Base-by-base conservation (phyloP, 495 filamentous ascomycete species). In the Aspergillus homomorphus region DNA sequence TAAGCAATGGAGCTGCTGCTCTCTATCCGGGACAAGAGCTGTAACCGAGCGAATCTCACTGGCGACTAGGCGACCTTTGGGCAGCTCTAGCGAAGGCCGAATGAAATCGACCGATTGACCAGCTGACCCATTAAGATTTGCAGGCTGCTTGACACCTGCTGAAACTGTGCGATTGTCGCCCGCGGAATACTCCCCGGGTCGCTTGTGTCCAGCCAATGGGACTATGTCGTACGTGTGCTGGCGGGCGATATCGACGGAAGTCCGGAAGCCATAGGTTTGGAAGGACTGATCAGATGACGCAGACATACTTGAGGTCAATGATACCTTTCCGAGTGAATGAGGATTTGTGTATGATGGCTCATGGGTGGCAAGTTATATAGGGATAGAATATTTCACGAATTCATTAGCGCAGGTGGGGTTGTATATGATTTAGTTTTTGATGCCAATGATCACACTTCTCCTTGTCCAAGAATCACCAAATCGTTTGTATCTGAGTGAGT, bases 231-330 rank as follows among this genome's bases (percentile, higher is more conserved):
- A 72, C 7, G 66, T 64, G 44, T 74, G 66, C 58, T 69, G 71
- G 41, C 71, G 76, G 42, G 71, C 76, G 38, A 71, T 62, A 62
- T 83, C 79, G 26, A 80, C 64, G 26, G 77, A 73, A 19, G 80
- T 83, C 54, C 73, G 69, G 58, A 78, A 77, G 57, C 73, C 74
- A 66, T 66, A 66, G 45, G 65, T 73, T 60, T 77, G 73, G 28
- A 73, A 55, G 30, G 67, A 56, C 43, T 67, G 64, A 41, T 57
- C 66, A 51, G 69, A 62, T 49, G 45, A 56, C 52, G 63, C 62
- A 49, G 69, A 69, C 69, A 71, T 73, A 53, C 59, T 59, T 56
- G 54, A 30, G 24, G 15, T 43, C 21, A 48, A 22, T 30, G 50
- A 26, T 41, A 48, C 48, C 41, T 49, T 45, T 12, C 23, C 15